A percentile compares a stretch with the other conserved stretches of the same genome.
Evolutionary conservation across 75 land plant genomes (phyloP).

Genomic region (Sequoiadendron giganteum): DNA sequence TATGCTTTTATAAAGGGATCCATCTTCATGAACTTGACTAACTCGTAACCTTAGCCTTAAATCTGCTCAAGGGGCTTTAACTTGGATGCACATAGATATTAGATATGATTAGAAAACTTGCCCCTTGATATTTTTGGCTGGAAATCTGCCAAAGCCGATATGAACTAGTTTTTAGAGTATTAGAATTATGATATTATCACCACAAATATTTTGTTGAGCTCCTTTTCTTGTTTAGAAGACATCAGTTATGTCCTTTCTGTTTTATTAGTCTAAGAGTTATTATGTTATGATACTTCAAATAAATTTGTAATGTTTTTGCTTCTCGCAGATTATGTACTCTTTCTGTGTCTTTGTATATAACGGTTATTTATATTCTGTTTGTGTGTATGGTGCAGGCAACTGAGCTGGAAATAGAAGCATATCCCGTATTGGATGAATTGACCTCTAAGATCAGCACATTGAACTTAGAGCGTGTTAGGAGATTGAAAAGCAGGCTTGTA

Average conservation of each 20-base stretch:
- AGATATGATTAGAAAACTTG: background rate
- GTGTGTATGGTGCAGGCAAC: constrained; percentile 51
- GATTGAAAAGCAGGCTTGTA: constrained; percentile 91
- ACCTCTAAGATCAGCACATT: constrained; percentile 90
- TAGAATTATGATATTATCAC: background rate
- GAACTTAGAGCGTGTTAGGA: constrained; percentile 83
- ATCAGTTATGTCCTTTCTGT: background rate
- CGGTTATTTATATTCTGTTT: background rate
- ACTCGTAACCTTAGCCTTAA: background rate
- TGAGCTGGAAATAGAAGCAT: constrained; percentile 93
- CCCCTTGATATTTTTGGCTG: background rate
- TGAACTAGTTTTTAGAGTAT: background rate
- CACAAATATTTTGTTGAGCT: background rate
- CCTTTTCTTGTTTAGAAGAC: background rate
- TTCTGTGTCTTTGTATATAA: background rate
- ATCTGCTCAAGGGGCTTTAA: background rate
- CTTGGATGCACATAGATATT: background rate
- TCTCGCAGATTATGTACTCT: background rate
- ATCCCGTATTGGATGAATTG: constrained; percentile 88
- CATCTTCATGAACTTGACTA: background rate
- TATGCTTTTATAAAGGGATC: background rate
- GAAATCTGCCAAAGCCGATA: background rate
- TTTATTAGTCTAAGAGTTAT: background rate
- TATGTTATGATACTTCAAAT: background rate
- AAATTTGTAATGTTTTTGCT: background rate